Conservation (phyloP, 1,284 basidiomycete species). For the Ustilago cynodontis region DNA sequence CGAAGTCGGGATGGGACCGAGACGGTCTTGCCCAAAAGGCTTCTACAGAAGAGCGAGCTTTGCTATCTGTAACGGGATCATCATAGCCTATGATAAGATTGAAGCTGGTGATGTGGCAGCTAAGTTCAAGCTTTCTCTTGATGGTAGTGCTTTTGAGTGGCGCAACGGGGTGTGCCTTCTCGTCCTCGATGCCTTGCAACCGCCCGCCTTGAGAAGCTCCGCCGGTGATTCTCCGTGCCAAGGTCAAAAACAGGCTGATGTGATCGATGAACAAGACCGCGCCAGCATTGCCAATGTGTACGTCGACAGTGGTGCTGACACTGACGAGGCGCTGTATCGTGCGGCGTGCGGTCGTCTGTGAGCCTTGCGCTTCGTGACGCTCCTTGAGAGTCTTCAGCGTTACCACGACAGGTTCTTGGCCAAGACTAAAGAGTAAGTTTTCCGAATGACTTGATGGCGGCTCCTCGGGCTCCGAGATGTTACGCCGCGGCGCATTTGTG, state of each 20-base stretch:
- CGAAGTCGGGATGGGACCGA: constrained; percentile 45
- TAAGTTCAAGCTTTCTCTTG: constrained; percentile 9
- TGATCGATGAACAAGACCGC: constrained; percentile 39
- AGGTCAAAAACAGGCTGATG: constrained; percentile 18
- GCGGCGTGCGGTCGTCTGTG: constrained; percentile 18
- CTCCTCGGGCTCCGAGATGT: background rate
- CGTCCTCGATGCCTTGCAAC: background rate
- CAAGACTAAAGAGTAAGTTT: constrained; percentile 33
- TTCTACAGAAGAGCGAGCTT: constrained; percentile 5
- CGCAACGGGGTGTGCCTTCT: background rate
- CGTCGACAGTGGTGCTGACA: constrained; percentile 26
- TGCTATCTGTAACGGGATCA: constrained; percentile 1
- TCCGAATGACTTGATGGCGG: background rate
- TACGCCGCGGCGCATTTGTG: background rate
- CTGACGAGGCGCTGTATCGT: constrained; percentile 26
- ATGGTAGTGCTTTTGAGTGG: background rate
- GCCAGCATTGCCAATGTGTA: constrained; percentile 35
- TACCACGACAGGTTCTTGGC: constrained; percentile 21
- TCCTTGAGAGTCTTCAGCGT: constrained; percentile 40
- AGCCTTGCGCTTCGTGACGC: constrained; percentile 15
- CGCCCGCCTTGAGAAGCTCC: background rate
- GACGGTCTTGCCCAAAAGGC: constrained; percentile 53
- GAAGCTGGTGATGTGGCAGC: constrained; percentile 25
- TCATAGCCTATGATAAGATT: constrained; percentile 53
- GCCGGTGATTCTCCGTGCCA: constrained; percentile 2